A percentile compares a stretch with the other conserved stretches of the same genome.
Conservation (phyloP, 2,329 filamentous ascomycete genomes). For the Ceratocystis papillata region DNA sequence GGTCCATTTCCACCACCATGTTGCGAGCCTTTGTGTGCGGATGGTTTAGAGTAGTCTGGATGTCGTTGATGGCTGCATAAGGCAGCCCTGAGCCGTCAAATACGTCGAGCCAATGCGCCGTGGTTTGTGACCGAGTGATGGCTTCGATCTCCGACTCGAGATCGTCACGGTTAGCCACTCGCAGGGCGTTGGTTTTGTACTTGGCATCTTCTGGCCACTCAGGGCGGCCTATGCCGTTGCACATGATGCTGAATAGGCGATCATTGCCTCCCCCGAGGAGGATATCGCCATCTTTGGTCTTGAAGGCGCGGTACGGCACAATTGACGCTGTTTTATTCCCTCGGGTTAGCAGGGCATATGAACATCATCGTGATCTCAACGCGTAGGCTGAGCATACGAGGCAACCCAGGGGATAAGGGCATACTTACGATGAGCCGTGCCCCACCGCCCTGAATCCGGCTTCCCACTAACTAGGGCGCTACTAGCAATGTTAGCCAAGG, state of each 20-base stretch:
- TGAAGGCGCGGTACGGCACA: conserved; percentile 83
- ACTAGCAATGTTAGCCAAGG: conserved; percentile 87
- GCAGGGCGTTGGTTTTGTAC: conserved; percentile 50
- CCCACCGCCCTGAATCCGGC: conserved; percentile 83
- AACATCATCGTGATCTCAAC: not conserved
- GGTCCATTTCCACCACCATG: conserved; percentile 85
- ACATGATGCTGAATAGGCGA: conserved; percentile 54
- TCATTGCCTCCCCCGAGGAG: conserved; percentile 65
- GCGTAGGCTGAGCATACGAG: not conserved
- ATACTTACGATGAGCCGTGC: conserved; percentile 76
- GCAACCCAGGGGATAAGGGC: not conserved
- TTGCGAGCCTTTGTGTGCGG: conserved; percentile 71
- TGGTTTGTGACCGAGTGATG: conserved; percentile 65
- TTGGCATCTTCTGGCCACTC: conserved; percentile 51
- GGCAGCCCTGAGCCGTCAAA: conserved; percentile 90
- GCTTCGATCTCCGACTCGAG: conserved; percentile 71
- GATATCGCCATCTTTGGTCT: conserved; percentile 59
- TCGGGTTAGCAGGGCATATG: conserved; percentile 1
- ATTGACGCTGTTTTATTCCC: conserved; percentile 60
- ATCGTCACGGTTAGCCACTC: conserved; percentile 60
- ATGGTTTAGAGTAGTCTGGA: conserved; percentile 73
- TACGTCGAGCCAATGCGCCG: conserved; percentile 73
- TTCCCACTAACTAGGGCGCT: conserved; percentile 81
- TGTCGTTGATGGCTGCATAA: conserved; percentile 85
- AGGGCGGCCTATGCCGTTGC: conserved; percentile 45